These are phyloP conservation scores for Sarocladiaceae sp. DNA, from an alignment of 2,329 filamentous ascomycete genomes.

Conservation along the genomic window DNA sequence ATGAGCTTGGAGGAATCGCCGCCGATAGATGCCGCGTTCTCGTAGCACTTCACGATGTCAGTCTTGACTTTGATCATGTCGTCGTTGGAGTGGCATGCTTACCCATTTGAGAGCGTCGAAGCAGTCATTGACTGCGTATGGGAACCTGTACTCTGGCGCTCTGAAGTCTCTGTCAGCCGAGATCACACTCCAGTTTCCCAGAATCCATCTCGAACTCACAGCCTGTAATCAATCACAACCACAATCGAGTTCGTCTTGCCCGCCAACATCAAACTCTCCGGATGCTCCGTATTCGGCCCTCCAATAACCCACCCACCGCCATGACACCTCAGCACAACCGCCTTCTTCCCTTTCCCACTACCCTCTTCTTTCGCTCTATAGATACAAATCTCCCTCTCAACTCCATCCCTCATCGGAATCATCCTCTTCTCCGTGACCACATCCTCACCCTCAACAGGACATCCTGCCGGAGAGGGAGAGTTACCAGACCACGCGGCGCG, in stretches of 20 bases:
- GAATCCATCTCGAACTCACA: too few species aligned
- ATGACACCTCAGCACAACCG: conserved; percentile 29
- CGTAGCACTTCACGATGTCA: conserved; percentile 19
- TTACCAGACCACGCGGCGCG: conserved; percentile 21
- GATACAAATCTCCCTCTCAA: conserved; percentile 29
- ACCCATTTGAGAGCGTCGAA: conserved; percentile 34
- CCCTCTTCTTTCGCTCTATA: conserved; percentile 20
- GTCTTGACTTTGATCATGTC: not conserved
- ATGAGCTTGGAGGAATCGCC: conserved; percentile 29
- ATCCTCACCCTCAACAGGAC: conserved; percentile 28
- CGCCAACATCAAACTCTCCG: conserved; percentile 30
- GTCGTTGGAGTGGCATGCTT: conserved; percentile 7
- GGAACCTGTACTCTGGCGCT: conserved; percentile 33
- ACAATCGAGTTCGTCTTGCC: conserved; percentile 28
- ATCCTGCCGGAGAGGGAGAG: conserved; percentile 20
- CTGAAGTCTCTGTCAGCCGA: conserved; percentile 15
- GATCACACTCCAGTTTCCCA: too few species aligned
- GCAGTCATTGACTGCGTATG: conserved; percentile 29
- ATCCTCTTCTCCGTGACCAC: conserved; percentile 23
- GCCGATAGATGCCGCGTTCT: conserved; percentile 24
- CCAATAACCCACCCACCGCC: conserved; percentile 32
- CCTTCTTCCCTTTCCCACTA: conserved; percentile 12
- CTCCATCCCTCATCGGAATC: conserved; percentile 28
- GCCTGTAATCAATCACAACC: conserved; percentile 32
- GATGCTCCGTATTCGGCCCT: conserved; percentile 27